Evolutionary conservation across 495 filamentous ascomycete species (phyloP).

Genomic region (Coniosporium apollinis): DNA sequence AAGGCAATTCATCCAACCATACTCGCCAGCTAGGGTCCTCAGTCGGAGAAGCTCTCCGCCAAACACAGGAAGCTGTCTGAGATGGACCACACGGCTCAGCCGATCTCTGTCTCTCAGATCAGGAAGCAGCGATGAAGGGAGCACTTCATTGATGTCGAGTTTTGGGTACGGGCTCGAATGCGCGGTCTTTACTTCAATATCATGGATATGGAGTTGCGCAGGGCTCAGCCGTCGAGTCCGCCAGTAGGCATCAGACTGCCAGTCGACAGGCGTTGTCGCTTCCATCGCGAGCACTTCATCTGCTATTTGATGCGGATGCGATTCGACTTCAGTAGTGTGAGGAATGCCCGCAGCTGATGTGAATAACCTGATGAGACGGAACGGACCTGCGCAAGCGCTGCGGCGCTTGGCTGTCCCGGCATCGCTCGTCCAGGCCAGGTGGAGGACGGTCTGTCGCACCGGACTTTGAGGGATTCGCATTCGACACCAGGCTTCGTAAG

Average conservation of each 20-base stretch:
- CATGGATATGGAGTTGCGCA: slow-evolving; percentile 22
- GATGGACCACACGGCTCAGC: slow-evolving; percentile 5
- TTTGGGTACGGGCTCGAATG: slow-evolving; percentile 11
- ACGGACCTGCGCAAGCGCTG: too few relatives aligned
- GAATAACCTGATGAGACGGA: too few relatives aligned
- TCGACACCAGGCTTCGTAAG: too few relatives aligned
- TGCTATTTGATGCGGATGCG: too few relatives aligned
- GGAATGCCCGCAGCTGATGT: too few relatives aligned
- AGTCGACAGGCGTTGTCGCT: slow-evolving; percentile 10
- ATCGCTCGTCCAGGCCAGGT: too few relatives aligned
- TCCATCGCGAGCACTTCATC: neutral
- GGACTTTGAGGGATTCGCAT: too few relatives aligned
- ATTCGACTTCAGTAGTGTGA: too few relatives aligned
- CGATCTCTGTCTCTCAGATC: slow-evolving; percentile 10
- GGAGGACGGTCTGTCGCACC: too few relatives aligned
- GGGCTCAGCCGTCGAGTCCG: slow-evolving; percentile 19
- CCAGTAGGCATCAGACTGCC: slow-evolving; percentile 19
- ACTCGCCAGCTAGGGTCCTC: slow-evolving; percentile 14
- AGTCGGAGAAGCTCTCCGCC: slow-evolving; percentile 18
- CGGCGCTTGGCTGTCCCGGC: too few relatives aligned
- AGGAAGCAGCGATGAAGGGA: slow-evolving; percentile 17
- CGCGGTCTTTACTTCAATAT: slow-evolving; percentile 18
- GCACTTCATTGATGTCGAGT: slow-evolving; percentile 20
- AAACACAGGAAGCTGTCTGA: slow-evolving; percentile 9
- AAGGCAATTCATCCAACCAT: slow-evolving; percentile 24